Evolutionary conservation across 176 grass and related monocot species (phyloP).

Genomic region (Zizania latifolia): DNA sequence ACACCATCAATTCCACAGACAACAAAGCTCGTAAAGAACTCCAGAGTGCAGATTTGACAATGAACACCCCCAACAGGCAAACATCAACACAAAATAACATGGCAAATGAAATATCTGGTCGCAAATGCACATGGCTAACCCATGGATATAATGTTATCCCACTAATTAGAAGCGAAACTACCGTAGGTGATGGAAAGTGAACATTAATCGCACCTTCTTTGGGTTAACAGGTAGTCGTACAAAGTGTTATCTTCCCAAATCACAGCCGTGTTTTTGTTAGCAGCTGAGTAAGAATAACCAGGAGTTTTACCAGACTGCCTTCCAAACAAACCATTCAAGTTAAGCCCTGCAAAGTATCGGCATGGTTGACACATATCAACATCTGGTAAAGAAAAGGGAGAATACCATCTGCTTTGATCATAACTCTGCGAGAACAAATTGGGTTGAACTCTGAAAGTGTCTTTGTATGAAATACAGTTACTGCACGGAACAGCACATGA

Average conservation of each 20-base stretch:
- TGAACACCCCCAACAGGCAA: background rate
- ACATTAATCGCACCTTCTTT: constrained; percentile 54
- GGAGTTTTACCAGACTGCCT: constrained; percentile 77
- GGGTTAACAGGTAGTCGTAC: constrained; percentile 82
- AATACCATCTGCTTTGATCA: background rate
- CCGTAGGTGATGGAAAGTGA: background rate
- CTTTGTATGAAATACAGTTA: background rate
- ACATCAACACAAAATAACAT: background rate
- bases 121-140: background rate
- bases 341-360: constrained; percentile 48
- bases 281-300: constrained; percentile 71
- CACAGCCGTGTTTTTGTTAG: constrained; percentile 83
- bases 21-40: background rate
- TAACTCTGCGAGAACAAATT: background rate
- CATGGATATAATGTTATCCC: background rate
- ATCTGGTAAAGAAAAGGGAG: background rate
- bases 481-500: background rate
- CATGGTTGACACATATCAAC: background rate
- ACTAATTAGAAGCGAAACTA: background rate
- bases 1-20: background rate
- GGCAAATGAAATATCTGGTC: background rate
- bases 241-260: constrained; percentile 73
- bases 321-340: constrained; percentile 84
- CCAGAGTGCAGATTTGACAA: background rate
- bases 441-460: background rate